Base-by-base conservation (phyloP, 768 basidiomycete genomes). In the Phlegmacium glaucopus region DNA sequence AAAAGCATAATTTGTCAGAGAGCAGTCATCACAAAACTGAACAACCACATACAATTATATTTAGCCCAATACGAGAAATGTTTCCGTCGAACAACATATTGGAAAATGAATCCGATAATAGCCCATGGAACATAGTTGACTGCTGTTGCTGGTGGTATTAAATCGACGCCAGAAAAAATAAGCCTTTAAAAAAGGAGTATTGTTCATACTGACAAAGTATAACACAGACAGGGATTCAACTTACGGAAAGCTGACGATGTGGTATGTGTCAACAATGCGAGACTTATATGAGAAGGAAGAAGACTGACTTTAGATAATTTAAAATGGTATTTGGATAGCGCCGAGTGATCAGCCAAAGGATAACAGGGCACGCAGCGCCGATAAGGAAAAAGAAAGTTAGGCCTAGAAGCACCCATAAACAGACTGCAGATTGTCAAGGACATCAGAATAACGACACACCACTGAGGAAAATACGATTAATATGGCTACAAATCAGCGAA, bases 61-160 rank as follows among this genome's bases (percentile, higher is more conserved):
- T 88, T 87, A 15, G 84, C 78, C 86, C 85, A 87, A 68, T 80
- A 87, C 6, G 77, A 66, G 59, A 88, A 88, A 59, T 82, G 71
- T 51, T 76, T 76, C 63, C 82, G 69, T 52, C 87, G 74, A 30
- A 86, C 72, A n/a, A 83, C 55, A 57, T 74, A 86, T 54, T 88
- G 90, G 68, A 93, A 92, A 22, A 90, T 66, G 60, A 90, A 91
- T 13, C 83, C 82, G 25, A 84, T 72, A 43, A 82, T 68, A 61
- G 84, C 79, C 85, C 86, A 92, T 2, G 85, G 83, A 3, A 91
- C 75, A 59, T 85, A 94, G 63, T 95, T 94, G 56, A 92, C 75
- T 3, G 90, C 86, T 0, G 83, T 88, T 10, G 90, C 90, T 8
- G 90, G 90, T 1, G 92, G 92, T 39, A 94, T 88, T 44, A 69